phyloP scores from a whole-genome alignment of 305 asterid genomes.

The Withania somnifera region DNA sequence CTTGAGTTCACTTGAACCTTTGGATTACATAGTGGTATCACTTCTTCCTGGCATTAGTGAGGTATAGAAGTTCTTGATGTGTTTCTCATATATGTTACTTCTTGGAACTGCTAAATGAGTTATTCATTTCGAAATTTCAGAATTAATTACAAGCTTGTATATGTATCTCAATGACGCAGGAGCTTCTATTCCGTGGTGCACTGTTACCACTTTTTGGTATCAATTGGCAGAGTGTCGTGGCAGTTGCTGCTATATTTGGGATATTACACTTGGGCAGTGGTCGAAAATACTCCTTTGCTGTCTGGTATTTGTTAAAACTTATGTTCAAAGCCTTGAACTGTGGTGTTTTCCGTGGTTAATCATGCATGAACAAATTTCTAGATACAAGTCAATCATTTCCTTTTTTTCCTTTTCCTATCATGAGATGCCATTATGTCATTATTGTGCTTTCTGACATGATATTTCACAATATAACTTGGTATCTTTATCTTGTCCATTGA shows the following conservation, averaged over 20 bases:
- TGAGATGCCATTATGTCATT: not conserved
- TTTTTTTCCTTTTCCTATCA: not conserved
- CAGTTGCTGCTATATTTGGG: conserved; percentile 71
- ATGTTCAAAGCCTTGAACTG: no score
- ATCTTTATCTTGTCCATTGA: not conserved
- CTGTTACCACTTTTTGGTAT: conserved; percentile 61
- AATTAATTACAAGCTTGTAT: not conserved
- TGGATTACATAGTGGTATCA: conserved; percentile 68
- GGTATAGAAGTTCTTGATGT: conserved; percentile 22
- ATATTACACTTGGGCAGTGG: conserved; percentile 77
- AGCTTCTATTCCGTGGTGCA: conserved; percentile 84
- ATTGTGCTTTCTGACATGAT: not conserved
- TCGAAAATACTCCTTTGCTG: conserved; percentile 75
- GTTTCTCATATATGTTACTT: not conserved
- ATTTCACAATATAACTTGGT: not conserved
- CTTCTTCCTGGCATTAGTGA: conserved; percentile 82
- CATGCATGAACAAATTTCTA: not conserved
- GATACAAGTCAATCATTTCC: not conserved
- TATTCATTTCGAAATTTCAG: not conserved
- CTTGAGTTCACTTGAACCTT: conserved; percentile 67
- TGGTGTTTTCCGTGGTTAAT: not conserved
- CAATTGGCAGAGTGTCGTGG: conserved; percentile 36
- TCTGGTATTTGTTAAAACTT: conserved; percentile 37
- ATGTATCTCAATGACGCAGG: conserved; percentile 31
- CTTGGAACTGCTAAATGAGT: not conserved